Evolutionary conservation across 345 rosid species (phyloP), one percentile per base, ranked within the genome.

Genomic region (Acer campestre): DNA sequence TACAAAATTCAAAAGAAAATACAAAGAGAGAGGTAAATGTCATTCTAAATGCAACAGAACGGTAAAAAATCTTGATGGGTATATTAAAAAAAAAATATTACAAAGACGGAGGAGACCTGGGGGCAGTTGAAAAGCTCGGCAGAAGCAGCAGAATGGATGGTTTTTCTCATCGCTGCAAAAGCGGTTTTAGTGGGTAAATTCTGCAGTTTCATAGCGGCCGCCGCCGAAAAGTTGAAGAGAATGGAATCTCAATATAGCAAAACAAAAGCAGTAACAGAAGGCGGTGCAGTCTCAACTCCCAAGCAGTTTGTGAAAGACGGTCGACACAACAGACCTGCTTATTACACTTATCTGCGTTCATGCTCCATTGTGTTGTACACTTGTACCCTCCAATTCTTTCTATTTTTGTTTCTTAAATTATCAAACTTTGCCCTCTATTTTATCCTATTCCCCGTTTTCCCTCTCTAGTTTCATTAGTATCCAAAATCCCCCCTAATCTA

Each of bases 131-230:
- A 22, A 55, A 62, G 67, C 55, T 49, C 65, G 61, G 17, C 29
- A 25, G 77, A 56, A 65, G 71, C 64, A n/a, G 78, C 59, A 14
- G 78, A 82, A 56, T 48, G 76, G 65, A 78, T 74, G 40, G 75
- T 68, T 6, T 51, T 70, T 74, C 63, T 78, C 71, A 75, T 58
- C 73, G 80, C 46, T 9, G 63, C 66, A 55, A 80, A 48, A 16
- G 79, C 78, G 7, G 78, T 58, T 78, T 29, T 78, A 56, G 18
- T 10, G 66, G 68, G 80, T 17, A 61, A 22, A 9, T 31, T 67
- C 48, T 75, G 80, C 66, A 75, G 70, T 73, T 77, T 79, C 85
- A 84, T 81, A 40, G 59, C 76, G 17, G 68, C 23, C n/a, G 73
- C 58, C 48, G 6, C 6, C 8, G 27, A 53, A 61, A 61, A 61